Conservation (phyloP, 2,329 filamentous ascomycete genomes). For the Cordyceps tenuipes region DNA sequence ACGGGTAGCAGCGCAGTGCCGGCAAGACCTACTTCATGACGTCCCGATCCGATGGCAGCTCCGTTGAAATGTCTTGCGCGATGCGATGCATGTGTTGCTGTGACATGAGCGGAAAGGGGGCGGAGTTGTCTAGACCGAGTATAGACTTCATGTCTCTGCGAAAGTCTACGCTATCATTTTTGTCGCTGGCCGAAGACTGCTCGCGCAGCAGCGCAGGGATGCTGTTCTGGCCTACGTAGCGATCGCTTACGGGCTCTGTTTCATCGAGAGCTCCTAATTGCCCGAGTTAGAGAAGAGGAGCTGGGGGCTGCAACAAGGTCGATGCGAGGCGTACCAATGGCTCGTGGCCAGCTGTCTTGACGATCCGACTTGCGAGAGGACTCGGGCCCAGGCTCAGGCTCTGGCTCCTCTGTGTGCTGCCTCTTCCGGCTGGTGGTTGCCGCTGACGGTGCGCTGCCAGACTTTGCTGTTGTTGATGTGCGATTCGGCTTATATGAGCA, state of each 20-base stretch:
- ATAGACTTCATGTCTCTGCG: conserved; percentile 59
- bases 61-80: conserved; percentile 51
- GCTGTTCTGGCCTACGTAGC: conserved; percentile 60
- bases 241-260: conserved; percentile 46
- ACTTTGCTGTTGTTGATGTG: conserved; percentile 27
- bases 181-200: conserved; percentile 46
- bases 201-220: conserved; percentile 58
- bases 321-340: conserved; percentile 27
- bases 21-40: conserved; percentile 52
- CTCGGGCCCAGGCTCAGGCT: conserved; percentile 18
- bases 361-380: conserved; percentile 27
- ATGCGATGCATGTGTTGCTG: conserved; percentile 51
- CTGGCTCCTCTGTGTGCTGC: conserved; percentile 23
- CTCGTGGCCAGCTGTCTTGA: conserved; percentile 34
- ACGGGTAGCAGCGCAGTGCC: neutral
- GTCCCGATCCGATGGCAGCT: conserved; percentile 56
- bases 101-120: conserved; percentile 60
- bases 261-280: conserved; percentile 38
- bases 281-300: neutral
- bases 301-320: neutral
- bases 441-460: conserved; percentile 25
- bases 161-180: conserved; percentile 47
- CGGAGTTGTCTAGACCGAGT: conserved; percentile 56
- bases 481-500: conserved; percentile 60
- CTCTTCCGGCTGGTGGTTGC: conserved; percentile 22